phyloP scores from a whole-genome alignment of 2,329 filamentous ascomycete species.

The Myriosclerotinia curreyana region DNA sequence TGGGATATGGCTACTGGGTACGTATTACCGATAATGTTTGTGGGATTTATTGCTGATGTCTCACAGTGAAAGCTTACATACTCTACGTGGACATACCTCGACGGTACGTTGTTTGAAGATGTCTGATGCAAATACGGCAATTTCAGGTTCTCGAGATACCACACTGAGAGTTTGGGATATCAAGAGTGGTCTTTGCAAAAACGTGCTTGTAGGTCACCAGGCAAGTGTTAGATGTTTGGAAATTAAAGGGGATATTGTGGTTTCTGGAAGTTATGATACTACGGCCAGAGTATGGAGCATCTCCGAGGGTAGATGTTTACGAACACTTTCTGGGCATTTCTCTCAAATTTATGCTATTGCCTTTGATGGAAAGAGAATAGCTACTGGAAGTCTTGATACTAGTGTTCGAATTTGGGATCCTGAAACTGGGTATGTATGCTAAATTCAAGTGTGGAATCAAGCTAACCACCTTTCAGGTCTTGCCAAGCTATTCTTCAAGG shows the following conservation, averaged over 20 bases:
- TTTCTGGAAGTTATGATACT: slow-evolving; percentile 98
- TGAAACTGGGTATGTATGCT: slow-evolving; percentile 65
- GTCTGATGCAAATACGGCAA: slow-evolving; percentile 89
- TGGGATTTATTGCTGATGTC: slow-evolving; percentile 34
- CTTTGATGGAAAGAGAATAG: slow-evolving; percentile 89
- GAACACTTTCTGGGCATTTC: slow-evolving; percentile 90
- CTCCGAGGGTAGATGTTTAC: slow-evolving; percentile 85
- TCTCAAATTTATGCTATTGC: slow-evolving; percentile 99
- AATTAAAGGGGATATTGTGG: slow-evolving; percentile 92
- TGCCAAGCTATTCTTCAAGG: slow-evolving; percentile 88
- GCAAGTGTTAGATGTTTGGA: slow-evolving; percentile 93
- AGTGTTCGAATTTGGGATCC: slow-evolving; percentile 98
- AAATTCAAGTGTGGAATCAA: slow-evolving; percentile 37
- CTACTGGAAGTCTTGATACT: slow-evolving; percentile 93
- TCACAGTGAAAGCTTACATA: slow-evolving; percentile 68
- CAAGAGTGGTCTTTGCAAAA: slow-evolving; percentile 79
- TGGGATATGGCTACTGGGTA: slow-evolving; percentile 96
- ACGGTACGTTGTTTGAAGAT: slow-evolving; percentile 97
- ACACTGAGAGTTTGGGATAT: slow-evolving; percentile 96
- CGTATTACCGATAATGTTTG: slow-evolving; percentile 40
- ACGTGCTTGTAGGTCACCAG: slow-evolving; percentile 90
- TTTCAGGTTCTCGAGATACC: slow-evolving; percentile 93
- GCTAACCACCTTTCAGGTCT: slow-evolving; percentile 32
- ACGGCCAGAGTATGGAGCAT: slow-evolving; percentile 98
- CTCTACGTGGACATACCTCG: slow-evolving; percentile 89